Base-by-base conservation (phyloP, 495 filamentous ascomycete species). In the Aspergillus avenaceus region DNA sequence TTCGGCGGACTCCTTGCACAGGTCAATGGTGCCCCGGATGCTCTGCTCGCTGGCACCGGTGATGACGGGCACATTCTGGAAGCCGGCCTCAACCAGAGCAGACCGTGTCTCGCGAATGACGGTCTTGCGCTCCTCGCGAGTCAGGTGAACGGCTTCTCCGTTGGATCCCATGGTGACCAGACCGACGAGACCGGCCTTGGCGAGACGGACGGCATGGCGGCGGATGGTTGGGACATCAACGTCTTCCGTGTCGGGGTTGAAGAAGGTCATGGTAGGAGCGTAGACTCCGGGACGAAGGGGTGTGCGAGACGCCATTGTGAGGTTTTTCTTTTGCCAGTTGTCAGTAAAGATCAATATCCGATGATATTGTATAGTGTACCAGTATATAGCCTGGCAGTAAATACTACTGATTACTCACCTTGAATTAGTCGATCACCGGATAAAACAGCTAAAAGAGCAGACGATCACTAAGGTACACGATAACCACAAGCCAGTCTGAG, bases 131-230 rank as follows among this genome's bases (percentile, higher is more conserved):
- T 95, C 90, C 26, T 81, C 75, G 27, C 81, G 81, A 45, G 83
- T 86, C 49, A 91, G 81, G 64, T 95, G 89, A 47, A 90, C 86
- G 14, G 89, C 89, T 71, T 95, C 90, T 18, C 90, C 90, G 63
- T 95, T 95, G 49, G 87, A 92, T 40, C 90, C 90, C 86, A 92
- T 91, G 54, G 86, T 86, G 8, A 95, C 87, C 11, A 96, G 77
- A 9, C 90, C 88, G 32, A 84, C 86, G 9, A 96, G 83, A 16
- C 90, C 90, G 45, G 81, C 87, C 69, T 83, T 76, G 19, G 86
- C 90, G n/a, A 95, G 80, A 34, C 88, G 87, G 42, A 87, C 82
- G 25, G 86, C 86, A 60, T 93, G 89, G 43, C 78, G 82, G 63
- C 85, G 87, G 72, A 92, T 86, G 49, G 84, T 78, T 5, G 84